Percentiles rank a stretch among this genome's conserved stretches.
phyloP scores from a whole-genome alignment of 306 rosid species.

The Amphicarpaea edgeworthii region DNA sequence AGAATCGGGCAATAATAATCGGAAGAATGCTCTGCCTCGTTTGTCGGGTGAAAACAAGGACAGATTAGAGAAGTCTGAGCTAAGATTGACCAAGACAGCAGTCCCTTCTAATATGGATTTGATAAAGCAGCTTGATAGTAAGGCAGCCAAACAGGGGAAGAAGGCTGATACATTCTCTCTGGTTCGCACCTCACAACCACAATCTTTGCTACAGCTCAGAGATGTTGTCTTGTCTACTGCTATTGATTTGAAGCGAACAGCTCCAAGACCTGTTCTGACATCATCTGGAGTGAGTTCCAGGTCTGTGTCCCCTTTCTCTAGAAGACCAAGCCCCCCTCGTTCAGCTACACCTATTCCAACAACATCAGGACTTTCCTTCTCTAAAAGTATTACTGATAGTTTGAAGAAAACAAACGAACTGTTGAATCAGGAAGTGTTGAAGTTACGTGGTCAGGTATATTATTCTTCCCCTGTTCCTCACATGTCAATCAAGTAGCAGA shows the following conservation, averaged over 20 bases:
- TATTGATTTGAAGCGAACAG: conserved; percentile 78
- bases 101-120: conserved; percentile 88
- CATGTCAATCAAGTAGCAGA: conserved; percentile 5
- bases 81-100: conserved; percentile 65
- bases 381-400: conserved; percentile 82
- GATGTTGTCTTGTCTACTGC: conserved; percentile 88
- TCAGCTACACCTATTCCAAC: conserved; percentile 98
- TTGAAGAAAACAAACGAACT: conserved; percentile 94
- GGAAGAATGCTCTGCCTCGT: conserved; percentile 81
- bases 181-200: conserved; percentile 79
- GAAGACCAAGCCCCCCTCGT: conserved; percentile 96
- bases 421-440: conserved; percentile 86
- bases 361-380: conserved; percentile 91
- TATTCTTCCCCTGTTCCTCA: conserved; percentile 30
- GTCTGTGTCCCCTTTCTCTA: conserved; percentile 94
- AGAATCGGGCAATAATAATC: conserved; percentile 64
- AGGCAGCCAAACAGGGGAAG: conserved; percentile 97
- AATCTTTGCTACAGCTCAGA: conserved; percentile 88
- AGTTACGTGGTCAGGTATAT: conserved; percentile 82
- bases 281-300: conserved; percentile 85
- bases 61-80: conserved; percentile 84
- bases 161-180: conserved; percentile 89
- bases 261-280: conserved; percentile 81
- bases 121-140: conserved; percentile 93
- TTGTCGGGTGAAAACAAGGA: conserved; percentile 95